Base-by-base conservation (phyloP, 2,329 filamentous ascomycete species). In the Aspergillus novoparasiticus region DNA sequence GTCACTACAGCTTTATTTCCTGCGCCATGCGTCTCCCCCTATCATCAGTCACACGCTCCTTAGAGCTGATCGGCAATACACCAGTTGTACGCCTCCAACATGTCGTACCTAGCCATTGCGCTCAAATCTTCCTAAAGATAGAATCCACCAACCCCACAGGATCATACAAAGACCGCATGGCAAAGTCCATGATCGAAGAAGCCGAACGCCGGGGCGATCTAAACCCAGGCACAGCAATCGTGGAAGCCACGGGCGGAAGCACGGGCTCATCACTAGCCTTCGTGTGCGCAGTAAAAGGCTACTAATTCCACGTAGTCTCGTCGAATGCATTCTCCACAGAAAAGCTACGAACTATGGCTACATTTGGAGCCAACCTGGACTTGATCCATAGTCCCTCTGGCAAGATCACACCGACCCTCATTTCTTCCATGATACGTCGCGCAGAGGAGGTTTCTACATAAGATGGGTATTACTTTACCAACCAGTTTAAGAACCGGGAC, bases 211-310 rank as follows among this genome's bases (percentile, higher is more conserved):
- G 86, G 58, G 93, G 93, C 34, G 87, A 92, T 67, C 95, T 97
- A 80, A 95, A 93, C 84, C 93, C 93, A 28, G 93, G 93, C 60
- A 92, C 96, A 79, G 96, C 92, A 48, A 82, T 97, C 71, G 96
- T 97, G 73, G 94, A 97, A 85, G 93, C 93, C 6, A 97, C 93
- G 30, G 94, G 91, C 72, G 94, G 93, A 56, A 97, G 96, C 78
- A 97, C 94, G 14, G 67, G 64, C 5, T 62, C 63, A 21, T 66
- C 62, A 1, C 53, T 68, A 3, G 65, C 66, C 11, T 65, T 67
- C 23, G 59, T 67, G 39, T 67, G 66, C n/a, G 58, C 59, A 4
- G 28, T 62, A 3, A 66, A 67, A 32, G 61, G 63, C 3, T 68
- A 68, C 48, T 28, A 10, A 6, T 67, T 66, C 45, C 50, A 43